phyloP scores from a whole-genome alignment of 1,284 basidiomycete genomes.

The Singerocomus inundabilis region DNA sequence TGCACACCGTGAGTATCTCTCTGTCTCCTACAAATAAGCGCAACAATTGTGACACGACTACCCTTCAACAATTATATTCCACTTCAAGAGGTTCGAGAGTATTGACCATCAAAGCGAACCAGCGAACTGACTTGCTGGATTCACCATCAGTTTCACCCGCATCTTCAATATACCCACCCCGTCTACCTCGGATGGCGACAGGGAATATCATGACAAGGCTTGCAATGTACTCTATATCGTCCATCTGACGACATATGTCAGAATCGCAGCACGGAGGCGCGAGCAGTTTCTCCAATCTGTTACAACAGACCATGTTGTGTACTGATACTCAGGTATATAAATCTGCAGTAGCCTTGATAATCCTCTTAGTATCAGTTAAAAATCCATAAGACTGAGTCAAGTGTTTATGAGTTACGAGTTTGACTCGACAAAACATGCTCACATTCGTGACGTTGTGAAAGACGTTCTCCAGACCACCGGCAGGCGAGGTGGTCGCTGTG shows the following conservation, averaged over 20 bases:
- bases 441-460: slow-evolving; percentile 57
- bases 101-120: slow-evolving; percentile 19
- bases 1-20: background rate
- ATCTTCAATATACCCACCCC: slow-evolving; percentile 15
- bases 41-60: background rate
- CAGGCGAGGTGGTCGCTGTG: slow-evolving; percentile 60
- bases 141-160: slow-evolving; percentile 13
- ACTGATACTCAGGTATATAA: background rate
- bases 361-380: slow-evolving; percentile 49
- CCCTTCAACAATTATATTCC: background rate
- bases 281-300: background rate
- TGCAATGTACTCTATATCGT: background rate
- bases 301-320: background rate
- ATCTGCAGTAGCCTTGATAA: slow-evolving; percentile 27
- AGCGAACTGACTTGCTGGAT: slow-evolving; percentile 4
- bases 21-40: background rate
- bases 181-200: slow-evolving; percentile 9
- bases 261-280: slow-evolving; percentile 2
- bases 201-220: background rate
- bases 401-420: slow-evolving; percentile 7
- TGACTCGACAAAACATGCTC: slow-evolving; percentile 23
- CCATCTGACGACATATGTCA: slow-evolving; percentile 6
- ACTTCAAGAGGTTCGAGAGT: slow-evolving; percentile 9
- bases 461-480: slow-evolving; percentile 58
- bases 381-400: slow-evolving; percentile 54